Evolutionary conservation across 495 filamentous ascomycete species (phyloP), one percentile per base, ranked within the genome.

Genomic region (Talaromyces stipitatus): DNA sequence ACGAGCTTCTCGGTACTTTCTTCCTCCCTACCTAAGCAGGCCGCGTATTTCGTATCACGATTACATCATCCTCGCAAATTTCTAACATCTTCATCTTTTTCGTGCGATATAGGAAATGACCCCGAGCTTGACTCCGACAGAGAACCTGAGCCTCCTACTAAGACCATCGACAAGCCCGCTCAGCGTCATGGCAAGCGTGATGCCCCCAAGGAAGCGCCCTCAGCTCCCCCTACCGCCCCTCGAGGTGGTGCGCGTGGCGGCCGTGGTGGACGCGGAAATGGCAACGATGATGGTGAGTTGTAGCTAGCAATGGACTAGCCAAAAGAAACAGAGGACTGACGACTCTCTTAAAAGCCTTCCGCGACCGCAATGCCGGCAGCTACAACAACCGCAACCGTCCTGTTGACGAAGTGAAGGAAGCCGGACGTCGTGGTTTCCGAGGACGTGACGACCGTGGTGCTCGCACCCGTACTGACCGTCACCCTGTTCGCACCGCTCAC

Each of bases 111-210:
- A 91, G 87, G 87, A 81, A 96, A 96, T 77, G 89, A 95, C 74
- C 86, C 88, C 70, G 89, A 91, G 71, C 85, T 86, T 68, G 92
- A 91, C 74, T 85, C 87, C 64, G 87, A 88, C 72, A 81, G 80
- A 71, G 80, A 82, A 66, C 84, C 88, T 62, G 77, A 84, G 64
- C 85, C 88, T 66, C 91, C 91, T 67, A 82, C 88, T 48, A 89
- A 88, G 79, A 86, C 89, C 63, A 78, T 92, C 64, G 95, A 97
- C 74, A 94, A 88, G 81, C 85, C 88, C 58, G 77, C 81, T 55
- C 77, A 83, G 61, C 85, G 91, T 66, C 78, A 82, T 62, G 85
- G 83, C 75, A 97, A 97, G 86, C 90, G 90, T 75, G 95, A 96
- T 76, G 85, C 81, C 70, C 83, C 87, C 68, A 85, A 84, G 67